These are phyloP conservation scores for Neopestalotiopsis sp. DNA, from an alignment of 2,329 filamentous ascomycete genomes.

Conservation along the genomic window DNA sequence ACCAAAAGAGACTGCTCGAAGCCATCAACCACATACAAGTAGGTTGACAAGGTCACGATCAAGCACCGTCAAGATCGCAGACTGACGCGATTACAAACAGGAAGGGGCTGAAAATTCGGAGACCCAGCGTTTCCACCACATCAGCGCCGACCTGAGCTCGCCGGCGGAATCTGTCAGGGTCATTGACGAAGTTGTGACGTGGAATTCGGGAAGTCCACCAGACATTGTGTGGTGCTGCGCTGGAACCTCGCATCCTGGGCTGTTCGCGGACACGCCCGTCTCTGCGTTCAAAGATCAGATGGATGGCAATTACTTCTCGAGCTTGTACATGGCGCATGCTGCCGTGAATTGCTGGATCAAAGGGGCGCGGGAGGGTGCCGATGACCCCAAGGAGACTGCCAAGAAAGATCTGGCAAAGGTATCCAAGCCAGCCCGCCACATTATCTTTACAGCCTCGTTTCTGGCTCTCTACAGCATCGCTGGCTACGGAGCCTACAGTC, in stretches of 20 bases:
- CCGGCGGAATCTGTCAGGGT: constrained; percentile 61
- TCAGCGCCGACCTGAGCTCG: constrained; percentile 68
- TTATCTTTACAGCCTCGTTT: constrained; percentile 71
- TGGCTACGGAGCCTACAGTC: constrained; percentile 70
- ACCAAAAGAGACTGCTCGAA: constrained; percentile 60
- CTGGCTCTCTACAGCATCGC: constrained; percentile 66
- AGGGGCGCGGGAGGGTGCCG: not conserved
- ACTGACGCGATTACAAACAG: constrained; percentile 39
- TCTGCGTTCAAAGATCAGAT: constrained; percentile 41
- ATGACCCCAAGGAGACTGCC: constrained; percentile 1
- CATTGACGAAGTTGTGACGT: constrained; percentile 61
- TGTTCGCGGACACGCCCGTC: constrained; percentile 42
- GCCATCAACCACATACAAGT: constrained; percentile 62
- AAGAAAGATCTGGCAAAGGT: too few species aligned
- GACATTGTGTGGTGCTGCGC: constrained; percentile 72
- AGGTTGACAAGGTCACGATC: constrained; percentile 22
- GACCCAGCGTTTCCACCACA: constrained; percentile 66
- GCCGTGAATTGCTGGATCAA: constrained; percentile 34
- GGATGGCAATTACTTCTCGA: constrained; percentile 46
- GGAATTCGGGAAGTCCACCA: constrained; percentile 63
- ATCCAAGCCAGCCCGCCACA: constrained; percentile 50
- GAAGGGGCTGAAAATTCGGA: constrained; percentile 52
- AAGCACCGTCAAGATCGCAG: not conserved
- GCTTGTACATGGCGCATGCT: constrained; percentile 43
- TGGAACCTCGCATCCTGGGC: constrained; percentile 61